Conservation (phyloP, 257 asterid species). For the Solanum pinnatisectum region DNA sequence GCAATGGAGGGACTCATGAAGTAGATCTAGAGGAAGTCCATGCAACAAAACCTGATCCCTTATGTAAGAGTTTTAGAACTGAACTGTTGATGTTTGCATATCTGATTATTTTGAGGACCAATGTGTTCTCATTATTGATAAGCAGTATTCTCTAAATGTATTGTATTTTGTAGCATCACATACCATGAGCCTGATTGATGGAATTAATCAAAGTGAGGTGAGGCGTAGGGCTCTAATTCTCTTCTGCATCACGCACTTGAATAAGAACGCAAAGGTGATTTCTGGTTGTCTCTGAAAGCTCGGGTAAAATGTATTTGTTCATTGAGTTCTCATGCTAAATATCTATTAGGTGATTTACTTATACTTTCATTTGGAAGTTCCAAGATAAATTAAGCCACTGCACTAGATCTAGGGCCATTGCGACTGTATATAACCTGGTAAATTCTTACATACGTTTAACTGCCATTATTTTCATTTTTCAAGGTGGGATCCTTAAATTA, state of each 20-base stretch:
- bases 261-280: conserved; percentile 63
- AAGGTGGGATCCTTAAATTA: neutral
- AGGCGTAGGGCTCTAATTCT: conserved; percentile 84
- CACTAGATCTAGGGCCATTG: neutral
- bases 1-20: conserved; percentile 41
- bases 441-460: neutral
- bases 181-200: conserved; percentile 63
- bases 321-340: neutral
- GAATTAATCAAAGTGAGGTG: conserved; percentile 69
- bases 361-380: neutral
- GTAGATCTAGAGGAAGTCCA: conserved; percentile 46
- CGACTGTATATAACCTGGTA: neutral
- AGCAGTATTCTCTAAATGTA: neutral
- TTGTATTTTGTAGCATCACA: conserved; percentile 44
- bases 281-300: neutral
- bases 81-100: neutral
- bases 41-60: conserved; percentile 51
- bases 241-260: conserved; percentile 63
- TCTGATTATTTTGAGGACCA: neutral
- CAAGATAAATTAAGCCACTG: neutral
- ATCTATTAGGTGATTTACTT: neutral
- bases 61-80: conserved; percentile 43
- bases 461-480: neutral
- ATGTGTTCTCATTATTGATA: neutral
- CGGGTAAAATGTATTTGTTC: neutral